Conservation (phyloP, 2,329 filamentous ascomycete genomes). For the Tolypocladium amazonense region DNA sequence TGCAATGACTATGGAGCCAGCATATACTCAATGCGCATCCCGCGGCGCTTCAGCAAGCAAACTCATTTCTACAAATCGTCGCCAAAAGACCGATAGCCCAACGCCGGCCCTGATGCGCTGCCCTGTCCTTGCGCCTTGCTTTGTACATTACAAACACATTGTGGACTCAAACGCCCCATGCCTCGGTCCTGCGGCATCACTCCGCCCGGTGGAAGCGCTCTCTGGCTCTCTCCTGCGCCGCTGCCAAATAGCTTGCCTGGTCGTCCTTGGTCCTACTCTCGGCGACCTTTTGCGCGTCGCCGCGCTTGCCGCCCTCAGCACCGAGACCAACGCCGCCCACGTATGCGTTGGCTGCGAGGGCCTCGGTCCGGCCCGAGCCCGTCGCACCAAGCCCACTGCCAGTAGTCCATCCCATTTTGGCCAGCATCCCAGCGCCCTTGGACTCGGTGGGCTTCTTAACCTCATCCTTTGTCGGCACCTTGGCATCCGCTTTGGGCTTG, state of each 20-base stretch:
- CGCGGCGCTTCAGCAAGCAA: not conserved
- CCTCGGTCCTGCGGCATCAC: not conserved
- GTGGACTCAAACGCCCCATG: not conserved
- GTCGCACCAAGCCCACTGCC: constrained; percentile 55
- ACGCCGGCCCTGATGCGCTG: not conserved
- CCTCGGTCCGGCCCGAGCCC: constrained; percentile 51
- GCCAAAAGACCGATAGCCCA: not conserved
- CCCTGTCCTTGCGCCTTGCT: too few species aligned
- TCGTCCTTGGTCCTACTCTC: constrained; percentile 48
- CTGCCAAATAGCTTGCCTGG: constrained; percentile 52
- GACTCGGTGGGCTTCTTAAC: constrained; percentile 22
- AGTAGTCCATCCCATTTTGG: constrained; percentile 62
- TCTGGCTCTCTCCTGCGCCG: constrained; percentile 55
- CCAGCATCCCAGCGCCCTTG: constrained; percentile 56
- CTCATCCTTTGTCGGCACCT: constrained; percentile 9
- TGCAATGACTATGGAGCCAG: not conserved
- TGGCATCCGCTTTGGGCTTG: constrained; percentile 23
- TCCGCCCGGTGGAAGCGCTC: constrained; percentile 51
- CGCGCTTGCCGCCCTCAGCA: constrained; percentile 57
- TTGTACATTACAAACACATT: not conserved
- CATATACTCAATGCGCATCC: not conserved
- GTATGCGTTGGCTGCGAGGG: constrained; percentile 55
- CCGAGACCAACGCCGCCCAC: constrained; percentile 59
- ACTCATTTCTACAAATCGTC: not conserved
- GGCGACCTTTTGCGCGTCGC: constrained; percentile 56